Conservation (phyloP, 2,329 filamentous ascomycete genomes). For the Colletotrichum gloeosporioides region DNA sequence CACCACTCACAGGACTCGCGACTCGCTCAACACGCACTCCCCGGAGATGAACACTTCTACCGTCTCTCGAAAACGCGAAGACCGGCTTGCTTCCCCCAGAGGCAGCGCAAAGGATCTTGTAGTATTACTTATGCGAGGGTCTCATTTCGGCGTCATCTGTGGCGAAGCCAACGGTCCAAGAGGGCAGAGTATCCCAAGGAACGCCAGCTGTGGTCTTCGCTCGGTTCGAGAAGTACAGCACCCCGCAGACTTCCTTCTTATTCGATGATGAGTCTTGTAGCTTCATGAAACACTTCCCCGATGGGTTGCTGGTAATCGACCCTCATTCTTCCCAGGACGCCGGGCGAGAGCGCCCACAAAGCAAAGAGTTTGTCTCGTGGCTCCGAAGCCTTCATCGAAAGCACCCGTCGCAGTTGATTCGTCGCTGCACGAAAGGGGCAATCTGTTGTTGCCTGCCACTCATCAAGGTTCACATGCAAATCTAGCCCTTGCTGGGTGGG, state of each 20-base stretch:
- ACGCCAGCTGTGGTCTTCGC: not conserved
- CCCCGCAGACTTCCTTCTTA: not conserved
- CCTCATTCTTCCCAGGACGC: not conserved
- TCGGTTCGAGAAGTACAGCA: not conserved
- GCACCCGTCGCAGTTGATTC: not conserved
- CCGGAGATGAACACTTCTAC: not conserved
- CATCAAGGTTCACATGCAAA: not conserved
- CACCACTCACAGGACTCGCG: not conserved
- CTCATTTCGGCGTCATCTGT: not conserved
- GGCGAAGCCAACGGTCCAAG: not conserved
- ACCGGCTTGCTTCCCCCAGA: not conserved
- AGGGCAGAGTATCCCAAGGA: not conserved
- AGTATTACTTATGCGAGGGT: not conserved
- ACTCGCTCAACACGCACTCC: not conserved
- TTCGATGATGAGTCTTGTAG: not conserved
- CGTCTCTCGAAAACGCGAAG: not conserved
- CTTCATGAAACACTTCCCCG: not conserved
- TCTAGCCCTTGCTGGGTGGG: not conserved
- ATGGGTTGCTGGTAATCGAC: not conserved
- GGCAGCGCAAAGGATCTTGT: not conserved
- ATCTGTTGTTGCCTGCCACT: not conserved
- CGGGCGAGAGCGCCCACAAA: not conserved
- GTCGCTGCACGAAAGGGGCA: not conserved
- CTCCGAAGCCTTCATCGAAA: not conserved
- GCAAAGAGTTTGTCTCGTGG: not conserved